These are phyloP conservation scores for Trichosphaerium sp. DNA, from an alignment of 78 protist species.

Conservation along the genomic window DNA sequence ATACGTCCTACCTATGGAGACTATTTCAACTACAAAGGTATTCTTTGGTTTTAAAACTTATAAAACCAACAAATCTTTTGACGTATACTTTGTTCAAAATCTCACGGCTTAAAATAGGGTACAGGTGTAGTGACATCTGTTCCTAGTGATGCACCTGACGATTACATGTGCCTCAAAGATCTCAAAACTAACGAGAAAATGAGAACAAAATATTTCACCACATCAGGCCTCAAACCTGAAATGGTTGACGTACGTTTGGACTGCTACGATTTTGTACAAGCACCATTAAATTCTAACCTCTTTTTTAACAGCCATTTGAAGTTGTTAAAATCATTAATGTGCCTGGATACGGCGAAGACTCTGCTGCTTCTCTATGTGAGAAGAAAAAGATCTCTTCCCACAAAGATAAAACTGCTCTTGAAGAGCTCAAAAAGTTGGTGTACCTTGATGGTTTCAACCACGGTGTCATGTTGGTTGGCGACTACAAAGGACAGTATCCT, in stretches of 20 bases:
- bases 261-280: constrained; percentile 57
- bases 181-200: constrained; percentile 83
- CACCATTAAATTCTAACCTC: constrained; percentile 6
- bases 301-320: constrained; percentile 72
- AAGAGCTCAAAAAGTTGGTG: constrained; percentile 76
- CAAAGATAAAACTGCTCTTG: constrained; percentile 71
- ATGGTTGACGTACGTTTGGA: no score
- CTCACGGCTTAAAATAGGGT: constrained; percentile 42
- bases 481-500: constrained; percentile 52
- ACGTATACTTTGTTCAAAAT: not conserved
- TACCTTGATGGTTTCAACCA: constrained; percentile 79
- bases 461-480: constrained; percentile 82
- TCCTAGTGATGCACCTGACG: constrained; percentile 98
- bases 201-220: constrained; percentile 57
- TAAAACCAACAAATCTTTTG: constrained; percentile 26
- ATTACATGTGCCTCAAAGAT: constrained; percentile 84
- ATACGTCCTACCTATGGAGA: constrained; percentile 88
- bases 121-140: constrained; percentile 95
- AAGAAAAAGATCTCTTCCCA: constrained; percentile 70
- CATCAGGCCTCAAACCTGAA: constrained; percentile 63
- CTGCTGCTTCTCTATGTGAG: constrained; percentile 76
- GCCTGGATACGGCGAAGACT: constrained; percentile 44
- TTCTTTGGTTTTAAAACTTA: not conserved
- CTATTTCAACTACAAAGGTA: constrained; percentile 41
- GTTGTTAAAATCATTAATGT: constrained; percentile 77